These are phyloP conservation scores for Dictyostelium brefeldianum DNA, from an alignment of 78 protist species.

Conservation along the genomic window DNA sequence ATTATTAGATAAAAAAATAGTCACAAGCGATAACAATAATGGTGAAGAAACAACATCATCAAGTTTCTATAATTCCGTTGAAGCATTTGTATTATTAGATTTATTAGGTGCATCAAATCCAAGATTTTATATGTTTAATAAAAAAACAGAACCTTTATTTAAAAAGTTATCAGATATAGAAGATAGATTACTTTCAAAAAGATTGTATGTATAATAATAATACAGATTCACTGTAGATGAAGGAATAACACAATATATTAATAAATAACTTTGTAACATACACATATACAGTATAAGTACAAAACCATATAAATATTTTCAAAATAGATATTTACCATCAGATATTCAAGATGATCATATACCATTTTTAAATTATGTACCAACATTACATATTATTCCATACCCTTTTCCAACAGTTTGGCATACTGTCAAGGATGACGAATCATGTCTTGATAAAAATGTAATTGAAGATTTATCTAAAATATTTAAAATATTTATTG, in stretches of 20 bases:
- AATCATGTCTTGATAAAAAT: slow-evolving; percentile 6
- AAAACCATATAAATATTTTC: slow-evolving; percentile 42
- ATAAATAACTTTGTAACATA: not conserved
- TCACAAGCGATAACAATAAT: not conserved
- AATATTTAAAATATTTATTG: slow-evolving; percentile 49
- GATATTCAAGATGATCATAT: slow-evolving; percentile 65
- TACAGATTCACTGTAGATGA: no score
- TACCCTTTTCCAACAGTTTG: slow-evolving; percentile 59
- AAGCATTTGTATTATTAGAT: slow-evolving; percentile 37
- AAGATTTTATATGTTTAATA: slow-evolving; percentile 10
- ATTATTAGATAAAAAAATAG: not conserved
- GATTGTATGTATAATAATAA: slow-evolving; percentile 52
- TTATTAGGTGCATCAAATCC: slow-evolving; percentile 36
- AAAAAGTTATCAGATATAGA: slow-evolving; percentile 43
- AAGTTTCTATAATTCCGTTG: slow-evolving; percentile 38
- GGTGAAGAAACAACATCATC: not conserved
- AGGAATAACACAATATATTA: not conserved
- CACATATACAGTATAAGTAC: not conserved
- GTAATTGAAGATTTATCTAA: slow-evolving; percentile 47
- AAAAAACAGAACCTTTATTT: slow-evolving; percentile 18
- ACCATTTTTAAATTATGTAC: slow-evolving; percentile 37
- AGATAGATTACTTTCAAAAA: slow-evolving; percentile 14
- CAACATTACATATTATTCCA: slow-evolving; percentile 49
- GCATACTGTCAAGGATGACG: slow-evolving; percentile 56
- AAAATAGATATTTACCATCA: not conserved